These are phyloP conservation scores for Amanita pallidorosea DNA, from an alignment of 768 basidiomycete species.

Conservation along the genomic window DNA sequence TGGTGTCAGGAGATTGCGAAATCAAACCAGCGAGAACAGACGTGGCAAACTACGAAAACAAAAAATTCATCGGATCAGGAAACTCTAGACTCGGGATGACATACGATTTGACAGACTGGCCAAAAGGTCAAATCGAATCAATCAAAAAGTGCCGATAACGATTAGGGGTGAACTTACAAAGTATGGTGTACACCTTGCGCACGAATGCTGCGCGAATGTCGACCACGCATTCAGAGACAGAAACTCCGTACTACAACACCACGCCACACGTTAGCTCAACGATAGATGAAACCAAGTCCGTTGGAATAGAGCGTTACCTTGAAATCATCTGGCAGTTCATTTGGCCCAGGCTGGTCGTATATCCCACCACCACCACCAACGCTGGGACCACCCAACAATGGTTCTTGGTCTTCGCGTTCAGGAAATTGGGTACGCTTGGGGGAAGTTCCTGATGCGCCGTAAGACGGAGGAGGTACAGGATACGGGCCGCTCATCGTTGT, in stretches of 20 bases:
- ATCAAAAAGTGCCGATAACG: not conserved
- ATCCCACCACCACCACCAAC: conserved; percentile 30
- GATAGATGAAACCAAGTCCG: not conserved
- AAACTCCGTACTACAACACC: conserved; percentile 57
- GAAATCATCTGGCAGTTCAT: conserved; percentile 88
- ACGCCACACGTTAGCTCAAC: not conserved
- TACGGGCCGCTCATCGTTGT: conserved; percentile 41
- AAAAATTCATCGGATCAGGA: not conserved
- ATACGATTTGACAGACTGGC: conserved; percentile 65
- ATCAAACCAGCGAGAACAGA: conserved; percentile 65
- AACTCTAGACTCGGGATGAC: conserved; percentile 9
- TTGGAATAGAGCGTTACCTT: conserved; percentile 41
- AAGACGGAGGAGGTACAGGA: conserved; percentile 53
- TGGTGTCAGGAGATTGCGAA: conserved; percentile 46
- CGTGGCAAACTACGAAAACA: conserved; percentile 46
- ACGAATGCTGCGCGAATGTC: conserved; percentile 83
- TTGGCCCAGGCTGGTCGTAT: conserved; percentile 63
- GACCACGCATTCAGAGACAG: conserved; percentile 63
- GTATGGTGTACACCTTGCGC: conserved; percentile 84
- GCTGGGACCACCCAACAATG: conserved; percentile 44
- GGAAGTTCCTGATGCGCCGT: conserved; percentile 30
- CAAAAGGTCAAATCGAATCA: not conserved
- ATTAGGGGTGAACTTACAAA: conserved; percentile 48
- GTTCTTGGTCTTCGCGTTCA: conserved; percentile 33
- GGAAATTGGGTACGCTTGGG: conserved; percentile 20